Percentiles rank a stretch among this genome's conserved stretches.
Conservation (phyloP, 305 asterid genomes). For the Fraxinus velutina region DNA sequence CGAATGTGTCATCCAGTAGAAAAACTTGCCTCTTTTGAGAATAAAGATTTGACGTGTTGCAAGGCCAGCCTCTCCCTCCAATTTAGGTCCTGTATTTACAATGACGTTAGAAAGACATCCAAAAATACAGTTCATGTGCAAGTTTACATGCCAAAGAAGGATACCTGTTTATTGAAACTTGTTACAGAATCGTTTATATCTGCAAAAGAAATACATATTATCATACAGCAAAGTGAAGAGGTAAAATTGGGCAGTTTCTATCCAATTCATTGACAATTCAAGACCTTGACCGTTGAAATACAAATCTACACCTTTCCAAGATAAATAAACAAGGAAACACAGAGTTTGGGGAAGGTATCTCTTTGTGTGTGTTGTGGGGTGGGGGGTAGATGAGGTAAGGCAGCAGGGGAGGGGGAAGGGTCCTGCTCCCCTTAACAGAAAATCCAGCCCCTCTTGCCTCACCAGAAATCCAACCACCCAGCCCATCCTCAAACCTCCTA, state of each 20-base stretch:
- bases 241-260: background rate
- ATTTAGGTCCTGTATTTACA: slow-evolving; percentile 51
- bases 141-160: slow-evolving; percentile 19
- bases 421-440: background rate
- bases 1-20: background rate
- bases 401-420: background rate
- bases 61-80: slow-evolving; percentile 83
- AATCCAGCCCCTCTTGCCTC: background rate
- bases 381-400: background rate
- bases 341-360: background rate
- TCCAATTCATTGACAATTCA: background rate
- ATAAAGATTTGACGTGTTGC: slow-evolving; percentile 66
- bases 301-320: background rate
- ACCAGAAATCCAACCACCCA: background rate
- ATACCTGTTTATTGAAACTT: slow-evolving; percentile 57
- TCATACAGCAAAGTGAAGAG: background rate
- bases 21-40: slow-evolving; percentile 64
- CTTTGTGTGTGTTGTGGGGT: background rate
- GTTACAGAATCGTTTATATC: slow-evolving; percentile 45
- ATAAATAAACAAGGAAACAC: background rate
- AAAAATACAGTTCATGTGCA: slow-evolving; percentile 15
- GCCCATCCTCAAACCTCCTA: background rate
- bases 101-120: slow-evolving; percentile 17
- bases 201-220: slow-evolving; percentile 31
- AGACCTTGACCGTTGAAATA: background rate